These are phyloP conservation scores for Mikania micrantha DNA, from an alignment of 129 eudicot species.

Conservation along the genomic window DNA sequence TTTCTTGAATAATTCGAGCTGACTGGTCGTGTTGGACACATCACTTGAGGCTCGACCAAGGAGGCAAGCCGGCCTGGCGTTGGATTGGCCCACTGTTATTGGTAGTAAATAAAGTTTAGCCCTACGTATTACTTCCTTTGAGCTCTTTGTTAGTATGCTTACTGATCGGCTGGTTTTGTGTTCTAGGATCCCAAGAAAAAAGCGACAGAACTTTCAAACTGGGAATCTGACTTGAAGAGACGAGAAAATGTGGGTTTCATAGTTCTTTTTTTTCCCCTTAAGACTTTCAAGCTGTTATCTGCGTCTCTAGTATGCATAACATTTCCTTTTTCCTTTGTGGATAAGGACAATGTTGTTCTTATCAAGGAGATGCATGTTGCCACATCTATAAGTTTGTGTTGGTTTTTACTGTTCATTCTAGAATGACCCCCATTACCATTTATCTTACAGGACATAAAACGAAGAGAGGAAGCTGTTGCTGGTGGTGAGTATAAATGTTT, in stretches of 20 bases:
- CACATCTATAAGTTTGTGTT: not conserved
- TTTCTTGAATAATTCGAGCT: no score
- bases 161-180: not conserved
- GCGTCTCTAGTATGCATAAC: not conserved
- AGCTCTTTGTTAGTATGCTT: constrained; percentile 15
- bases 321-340: not conserved
- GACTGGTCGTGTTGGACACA: no score
- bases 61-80: no score
- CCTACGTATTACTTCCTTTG: not conserved
- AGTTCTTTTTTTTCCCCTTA: not conserved
- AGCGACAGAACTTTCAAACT: constrained; percentile 65
- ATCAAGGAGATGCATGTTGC: constrained; percentile 1
- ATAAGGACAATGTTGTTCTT: not conserved
- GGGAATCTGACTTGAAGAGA: constrained; percentile 89
- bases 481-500: constrained; percentile 45
- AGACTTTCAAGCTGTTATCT: not conserved
- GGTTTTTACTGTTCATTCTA: not conserved
- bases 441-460: constrained; percentile 79
- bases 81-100: no score
- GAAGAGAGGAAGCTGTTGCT: constrained; percentile 89
- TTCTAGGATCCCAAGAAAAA: constrained; percentile 67
- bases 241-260: constrained; percentile 70
- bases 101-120: no score
- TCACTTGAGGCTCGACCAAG: no score
- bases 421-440: constrained; percentile 6